Evolutionary conservation across 352 stramenopile species (phyloP).

Genomic region (Phytophthora pseudosyringae): DNA sequence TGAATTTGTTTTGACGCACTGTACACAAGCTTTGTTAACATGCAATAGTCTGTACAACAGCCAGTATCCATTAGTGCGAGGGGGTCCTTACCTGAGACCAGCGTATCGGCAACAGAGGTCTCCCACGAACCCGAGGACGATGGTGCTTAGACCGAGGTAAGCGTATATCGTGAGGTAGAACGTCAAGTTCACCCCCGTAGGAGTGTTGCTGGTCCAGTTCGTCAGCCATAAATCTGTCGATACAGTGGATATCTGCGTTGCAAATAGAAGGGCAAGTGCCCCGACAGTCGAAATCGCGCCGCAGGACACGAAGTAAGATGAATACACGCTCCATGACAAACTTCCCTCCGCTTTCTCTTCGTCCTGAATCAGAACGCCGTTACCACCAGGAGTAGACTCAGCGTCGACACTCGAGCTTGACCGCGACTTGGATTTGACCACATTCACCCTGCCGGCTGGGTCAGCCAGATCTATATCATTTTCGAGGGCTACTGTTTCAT

Average conservation of each 20-base stretch:
- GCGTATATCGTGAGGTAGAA: constrained; percentile 63
- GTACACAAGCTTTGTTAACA: constrained; percentile 18
- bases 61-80: neutral
- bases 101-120: constrained; percentile 55
- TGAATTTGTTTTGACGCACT: constrained; percentile 73
- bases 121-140: constrained; percentile 53
- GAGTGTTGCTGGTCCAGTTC: constrained; percentile 48
- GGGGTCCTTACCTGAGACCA: constrained; percentile 47
- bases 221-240: constrained; percentile 75
- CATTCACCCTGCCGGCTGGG: neutral
- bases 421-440: constrained; percentile 13
- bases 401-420: constrained; percentile 15
- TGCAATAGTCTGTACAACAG: neutral
- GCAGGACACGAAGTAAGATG: constrained; percentile 57
- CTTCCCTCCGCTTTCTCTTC: constrained; percentile 49
- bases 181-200: constrained; percentile 28
- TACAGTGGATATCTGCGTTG: constrained; percentile 52
- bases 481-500: constrained; percentile 8
- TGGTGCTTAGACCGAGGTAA: constrained; percentile 60
- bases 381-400: constrained; percentile 2
- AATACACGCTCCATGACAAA: constrained; percentile 43
- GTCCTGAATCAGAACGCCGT: constrained; percentile 46
- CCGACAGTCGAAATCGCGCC: constrained; percentile 41
- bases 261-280: constrained; percentile 43
- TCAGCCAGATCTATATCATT: neutral